These are phyloP conservation scores for Multifurca ochricompacta DNA, from an alignment of 768 basidiomycete species.

Conservation along the genomic window DNA sequence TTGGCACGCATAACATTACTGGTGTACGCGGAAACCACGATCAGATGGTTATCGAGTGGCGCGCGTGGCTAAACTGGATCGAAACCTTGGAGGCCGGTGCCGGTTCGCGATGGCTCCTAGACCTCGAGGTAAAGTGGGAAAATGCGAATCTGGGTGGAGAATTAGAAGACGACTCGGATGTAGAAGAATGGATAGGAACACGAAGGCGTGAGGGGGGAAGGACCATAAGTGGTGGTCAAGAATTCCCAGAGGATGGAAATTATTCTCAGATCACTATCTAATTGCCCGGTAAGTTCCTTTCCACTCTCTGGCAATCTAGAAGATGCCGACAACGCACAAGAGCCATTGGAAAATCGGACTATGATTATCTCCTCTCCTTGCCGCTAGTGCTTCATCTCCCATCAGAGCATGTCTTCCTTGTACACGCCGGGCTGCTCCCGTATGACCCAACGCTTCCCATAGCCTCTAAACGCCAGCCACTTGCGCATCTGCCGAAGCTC, in stretches of 20 bases:
- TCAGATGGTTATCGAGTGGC: slow-evolving; percentile 86
- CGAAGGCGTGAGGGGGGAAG: slow-evolving; percentile 1
- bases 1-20: slow-evolving; percentile 53
- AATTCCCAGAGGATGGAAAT: slow-evolving; percentile 50
- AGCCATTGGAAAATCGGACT: slow-evolving; percentile 52
- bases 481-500: slow-evolving; percentile 28
- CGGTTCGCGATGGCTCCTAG: slow-evolving; percentile 43
- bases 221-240: slow-evolving; percentile 27
- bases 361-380: slow-evolving; percentile 63
- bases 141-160: slow-evolving; percentile 23
- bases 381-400: slow-evolving; percentile 74
- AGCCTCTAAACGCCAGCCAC: slow-evolving; percentile 54
- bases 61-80: slow-evolving; percentile 81
- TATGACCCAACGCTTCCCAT: slow-evolving; percentile 51
- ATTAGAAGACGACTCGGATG: slow-evolving; percentile 27
- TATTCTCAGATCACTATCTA: slow-evolving; percentile 70
- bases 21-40: slow-evolving; percentile 96
- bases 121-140: slow-evolving; percentile 40
- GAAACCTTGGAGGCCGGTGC: slow-evolving; percentile 34
- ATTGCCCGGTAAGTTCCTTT: slow-evolving; percentile 48
- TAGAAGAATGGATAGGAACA: slow-evolving; percentile 31
- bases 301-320: background rate
- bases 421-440: slow-evolving; percentile 78
- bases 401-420: slow-evolving; percentile 64
- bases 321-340: slow-evolving; percentile 23